Conservation (phyloP, 306 rosid species). For the Dryas drummondii region DNA sequence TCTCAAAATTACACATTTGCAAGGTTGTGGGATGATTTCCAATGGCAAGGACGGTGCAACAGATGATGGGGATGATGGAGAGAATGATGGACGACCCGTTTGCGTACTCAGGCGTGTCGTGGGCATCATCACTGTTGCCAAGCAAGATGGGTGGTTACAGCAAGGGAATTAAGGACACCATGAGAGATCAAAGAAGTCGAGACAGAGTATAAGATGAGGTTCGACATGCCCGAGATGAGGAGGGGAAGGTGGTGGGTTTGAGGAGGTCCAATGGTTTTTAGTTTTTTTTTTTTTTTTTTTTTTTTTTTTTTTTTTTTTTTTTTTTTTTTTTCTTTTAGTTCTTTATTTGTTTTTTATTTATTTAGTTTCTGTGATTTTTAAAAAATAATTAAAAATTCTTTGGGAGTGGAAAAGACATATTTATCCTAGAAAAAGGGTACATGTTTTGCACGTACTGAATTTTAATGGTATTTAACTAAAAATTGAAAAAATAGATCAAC, state of each 20-base stretch:
- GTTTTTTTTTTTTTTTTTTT: too few relatives aligned
- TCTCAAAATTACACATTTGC: background rate
- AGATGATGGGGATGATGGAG: slow-evolving; percentile 90
- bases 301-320: too few relatives aligned
- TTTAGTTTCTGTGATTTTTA: too few relatives aligned
- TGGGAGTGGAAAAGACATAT: too few relatives aligned
- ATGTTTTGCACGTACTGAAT: too few relatives aligned
- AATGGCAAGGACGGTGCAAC: slow-evolving; percentile 66
- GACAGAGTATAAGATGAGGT: slow-evolving; percentile 78
- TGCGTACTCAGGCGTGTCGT: slow-evolving; percentile 36
- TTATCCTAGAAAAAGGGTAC: too few relatives aligned
- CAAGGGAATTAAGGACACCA: slow-evolving; percentile 60
- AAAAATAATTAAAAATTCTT: too few relatives aligned
- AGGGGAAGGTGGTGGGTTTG: slow-evolving; percentile 73
- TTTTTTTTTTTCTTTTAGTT: too few relatives aligned
- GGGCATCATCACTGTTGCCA: slow-evolving; percentile 38
- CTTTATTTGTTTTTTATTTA: too few relatives aligned
- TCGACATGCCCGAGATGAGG: slow-evolving; percentile 92
- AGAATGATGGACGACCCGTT: slow-evolving; percentile 77
- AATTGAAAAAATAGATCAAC: too few relatives aligned
- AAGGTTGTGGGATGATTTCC: slow-evolving; percentile 89
- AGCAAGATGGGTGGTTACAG: slow-evolving; percentile 43
- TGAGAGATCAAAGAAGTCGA: slow-evolving; percentile 84
- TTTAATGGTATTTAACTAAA: too few relatives aligned
- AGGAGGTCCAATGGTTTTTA: slow-evolving; percentile 12